Conservation (phyloP, 148 eudicot species). For the Cornus florida region DNA sequence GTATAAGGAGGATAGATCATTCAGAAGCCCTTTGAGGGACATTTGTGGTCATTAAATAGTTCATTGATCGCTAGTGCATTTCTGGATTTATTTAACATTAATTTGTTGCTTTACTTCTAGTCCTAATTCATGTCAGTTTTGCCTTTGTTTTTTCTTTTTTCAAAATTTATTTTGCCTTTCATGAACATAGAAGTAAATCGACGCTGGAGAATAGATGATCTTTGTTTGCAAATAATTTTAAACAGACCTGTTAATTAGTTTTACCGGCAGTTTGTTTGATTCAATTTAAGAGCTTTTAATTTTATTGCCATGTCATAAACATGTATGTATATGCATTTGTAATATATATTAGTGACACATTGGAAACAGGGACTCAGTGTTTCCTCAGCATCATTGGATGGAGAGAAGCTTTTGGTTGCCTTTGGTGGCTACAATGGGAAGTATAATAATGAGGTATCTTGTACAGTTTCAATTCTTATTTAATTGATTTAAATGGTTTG, state of each 20-base stretch:
- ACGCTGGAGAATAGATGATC: too few species aligned
- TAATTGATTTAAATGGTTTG: neutral
- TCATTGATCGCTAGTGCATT: too few species aligned
- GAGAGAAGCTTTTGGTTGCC: slow-evolving; percentile 70
- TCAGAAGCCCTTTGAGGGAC: too few species aligned
- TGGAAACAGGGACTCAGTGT: slow-evolving; percentile 80
- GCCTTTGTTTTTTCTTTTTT: too few species aligned
- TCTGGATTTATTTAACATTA: too few species aligned
- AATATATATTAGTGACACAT: neutral
- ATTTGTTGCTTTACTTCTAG: too few species aligned
- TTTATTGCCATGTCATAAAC: neutral
- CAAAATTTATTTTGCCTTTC: too few species aligned
- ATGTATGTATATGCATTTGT: neutral
- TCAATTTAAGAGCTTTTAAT: neutral
- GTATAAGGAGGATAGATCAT: neutral
- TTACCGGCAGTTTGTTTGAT: neutral
- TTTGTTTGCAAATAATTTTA: too few species aligned
- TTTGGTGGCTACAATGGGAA: slow-evolving; percentile 98
- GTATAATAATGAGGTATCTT: slow-evolving; percentile 87
- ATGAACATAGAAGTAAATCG: too few species aligned
- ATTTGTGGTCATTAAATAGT: neutral
- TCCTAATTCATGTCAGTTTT: too few species aligned
- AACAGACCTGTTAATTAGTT: too few species aligned
- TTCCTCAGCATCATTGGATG: slow-evolving; percentile 51
- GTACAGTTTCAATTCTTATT: neutral